Evolutionary conservation across 2,329 filamentous ascomycete species (phyloP), one percentile per base, ranked within the genome.

Genomic region (Cladobotryum protrusum): DNA sequence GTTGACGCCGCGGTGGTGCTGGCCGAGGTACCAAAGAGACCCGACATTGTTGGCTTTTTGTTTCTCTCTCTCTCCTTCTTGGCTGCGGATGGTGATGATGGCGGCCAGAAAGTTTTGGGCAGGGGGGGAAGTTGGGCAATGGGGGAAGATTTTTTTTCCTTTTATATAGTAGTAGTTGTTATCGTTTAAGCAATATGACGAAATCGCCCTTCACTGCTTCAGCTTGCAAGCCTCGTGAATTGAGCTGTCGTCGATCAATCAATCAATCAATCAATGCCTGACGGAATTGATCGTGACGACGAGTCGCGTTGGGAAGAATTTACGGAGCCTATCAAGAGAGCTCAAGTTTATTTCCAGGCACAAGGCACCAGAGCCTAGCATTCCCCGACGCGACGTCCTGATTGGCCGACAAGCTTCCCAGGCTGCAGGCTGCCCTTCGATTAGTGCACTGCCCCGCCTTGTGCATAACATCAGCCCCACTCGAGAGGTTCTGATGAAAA

Each of bases 21-120:
- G 33, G 82, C 61, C 44, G 81, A 61, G 48, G 74, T 62, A 50
- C 78, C 77, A 61, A 85, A 85, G 49, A 85, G 72, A 49, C 75
- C 75, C 32, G 86, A 78, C 87, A 91, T 89, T 43, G 56, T 72
- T 54, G 13, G 32, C 39, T 35, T 37, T 19, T 45, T 34, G 6
- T 35, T 19, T 13, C 43, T 15, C 35, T 37, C 17, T 15, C 33
- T 35, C 14, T 35, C 33, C 33, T 35, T 17, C 13, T 37, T 37
- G 14, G 35, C 35, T 14, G 24, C 11, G 24, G 24, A 8, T 29
- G 24, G 6, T 29, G 20, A 24, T 24, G 20, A 7, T 29, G 24
- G 6, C 24, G 11, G 11, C n/a, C n/a, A 29, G 11, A 29, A 29
- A 29, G 24, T 29, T 29, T 29, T 29, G 24, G 24, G 24, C 24